These are phyloP conservation scores for Antrodiella citrinella DNA, from an alignment of 768 basidiomycete species.

Conservation along the genomic window DNA sequence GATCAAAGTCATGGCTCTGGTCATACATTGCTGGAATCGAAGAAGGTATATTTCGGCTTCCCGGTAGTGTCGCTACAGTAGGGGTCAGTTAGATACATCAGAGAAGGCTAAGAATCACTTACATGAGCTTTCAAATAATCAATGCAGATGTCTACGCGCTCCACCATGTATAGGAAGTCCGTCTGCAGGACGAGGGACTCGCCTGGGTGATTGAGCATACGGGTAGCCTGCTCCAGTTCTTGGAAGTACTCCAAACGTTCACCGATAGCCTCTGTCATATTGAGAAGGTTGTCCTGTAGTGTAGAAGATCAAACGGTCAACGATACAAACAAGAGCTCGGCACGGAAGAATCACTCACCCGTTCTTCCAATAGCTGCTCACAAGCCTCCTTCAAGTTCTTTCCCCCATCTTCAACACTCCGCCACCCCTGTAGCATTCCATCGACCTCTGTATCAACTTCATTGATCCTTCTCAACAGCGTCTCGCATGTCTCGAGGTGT, in stretches of 20 bases:
- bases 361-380: constrained; percentile 81
- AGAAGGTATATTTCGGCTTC: constrained; percentile 94
- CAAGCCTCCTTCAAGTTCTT: constrained; percentile 87
- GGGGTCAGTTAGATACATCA: background rate
- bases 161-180: constrained; percentile 94
- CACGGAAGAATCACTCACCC: constrained; percentile 41
- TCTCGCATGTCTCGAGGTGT: constrained; percentile 73
- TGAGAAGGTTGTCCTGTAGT: constrained; percentile 64
- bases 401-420: constrained; percentile 88
- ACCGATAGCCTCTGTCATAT: constrained; percentile 76
- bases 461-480: constrained; percentile 61
- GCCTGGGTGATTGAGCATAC: constrained; percentile 91
- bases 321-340: background rate
- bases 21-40: constrained; percentile 97
- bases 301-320: background rate
- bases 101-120: constrained; percentile 23
- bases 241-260: constrained; percentile 86
- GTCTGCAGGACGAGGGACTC: constrained; percentile 84
- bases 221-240: constrained; percentile 86
- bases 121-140: constrained; percentile 85
- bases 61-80: constrained; percentile 69
- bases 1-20: constrained; percentile 94
- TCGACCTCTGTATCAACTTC: constrained; percentile 68
- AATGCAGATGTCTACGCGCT: constrained; percentile 90
- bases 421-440: constrained; percentile 79